These are phyloP conservation scores for Trichosporon coremiiforme DNA, from an alignment of 1,284 basidiomycete genomes.

Conservation along the genomic window DNA sequence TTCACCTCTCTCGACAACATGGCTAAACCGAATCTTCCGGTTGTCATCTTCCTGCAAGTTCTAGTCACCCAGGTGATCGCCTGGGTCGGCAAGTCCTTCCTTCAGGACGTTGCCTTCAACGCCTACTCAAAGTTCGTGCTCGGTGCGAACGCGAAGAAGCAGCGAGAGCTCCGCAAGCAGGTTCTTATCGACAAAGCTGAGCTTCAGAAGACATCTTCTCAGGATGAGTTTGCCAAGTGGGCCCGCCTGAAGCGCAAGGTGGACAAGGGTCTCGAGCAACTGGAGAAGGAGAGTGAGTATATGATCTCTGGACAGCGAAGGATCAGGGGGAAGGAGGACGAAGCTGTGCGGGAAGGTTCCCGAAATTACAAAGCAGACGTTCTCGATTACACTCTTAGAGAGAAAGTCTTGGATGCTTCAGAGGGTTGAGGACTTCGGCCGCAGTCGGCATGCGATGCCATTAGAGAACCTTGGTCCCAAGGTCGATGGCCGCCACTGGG, in stretches of 20 bases:
- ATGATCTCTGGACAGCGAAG: background rate
- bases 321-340: background rate
- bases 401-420: no score
- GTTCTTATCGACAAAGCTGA: conserved; percentile 80
- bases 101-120: conserved; percentile 73
- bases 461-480: no score
- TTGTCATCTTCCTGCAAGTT: conserved; percentile 77
- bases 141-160: conserved; percentile 61
- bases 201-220: conserved; percentile 83
- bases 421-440: no score
- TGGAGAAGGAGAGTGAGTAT: conserved; percentile 89
- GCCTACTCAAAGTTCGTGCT: conserved; percentile 70
- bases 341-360: background rate
- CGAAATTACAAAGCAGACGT: background rate
- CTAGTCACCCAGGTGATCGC: conserved; percentile 77
- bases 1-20: conserved; percentile 25
- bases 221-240: conserved; percentile 99
- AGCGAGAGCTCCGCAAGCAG: conserved; percentile 71
- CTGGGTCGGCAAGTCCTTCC: conserved; percentile 81
- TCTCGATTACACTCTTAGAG: no score
- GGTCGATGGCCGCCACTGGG: no score
- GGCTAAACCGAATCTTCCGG: conserved; percentile 61
- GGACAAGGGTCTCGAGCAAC: conserved; percentile 87
- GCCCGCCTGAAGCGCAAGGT: conserved; percentile 86
- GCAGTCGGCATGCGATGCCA: no score